A percentile compares a stretch with the other conserved stretches of the same genome.
These are phyloP conservation scores for Draba incana DNA, from an alignment of 345 rosid species.

Conservation along the genomic window DNA sequence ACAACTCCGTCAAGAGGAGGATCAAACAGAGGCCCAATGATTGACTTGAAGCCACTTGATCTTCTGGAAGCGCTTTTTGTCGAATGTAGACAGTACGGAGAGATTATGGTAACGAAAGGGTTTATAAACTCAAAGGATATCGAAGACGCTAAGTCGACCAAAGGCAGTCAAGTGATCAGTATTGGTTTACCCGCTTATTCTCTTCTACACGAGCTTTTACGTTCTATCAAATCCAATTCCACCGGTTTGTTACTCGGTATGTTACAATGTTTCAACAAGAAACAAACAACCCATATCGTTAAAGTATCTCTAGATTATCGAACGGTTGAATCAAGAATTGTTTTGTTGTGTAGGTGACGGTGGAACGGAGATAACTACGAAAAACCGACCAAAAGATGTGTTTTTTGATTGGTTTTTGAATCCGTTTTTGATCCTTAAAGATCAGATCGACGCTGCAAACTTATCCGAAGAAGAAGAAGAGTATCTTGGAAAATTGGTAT, in stretches of 20 bases:
- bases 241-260: conserved; percentile 72
- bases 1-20: conserved; percentile 54
- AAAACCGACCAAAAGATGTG: conserved; percentile 79
- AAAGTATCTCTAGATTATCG: not conserved
- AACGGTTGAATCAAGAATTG: not conserved
- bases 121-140: conserved; percentile 76
- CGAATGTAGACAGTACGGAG: conserved; percentile 63
- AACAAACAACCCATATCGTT: conserved; percentile 4
- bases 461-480: conserved; percentile 73
- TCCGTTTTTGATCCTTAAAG: conserved; percentile 84
- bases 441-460: conserved; percentile 81
- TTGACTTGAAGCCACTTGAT: conserved; percentile 84
- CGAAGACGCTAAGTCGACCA: conserved; percentile 68
- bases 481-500: conserved; percentile 70
- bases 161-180: conserved; percentile 68
- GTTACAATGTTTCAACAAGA: conserved; percentile 32
- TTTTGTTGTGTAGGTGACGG: conserved; percentile 53
- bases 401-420: conserved; percentile 92
- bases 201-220: conserved; percentile 65
- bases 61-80: conserved; percentile 66
- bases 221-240: conserved; percentile 64
- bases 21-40: conserved; percentile 56
- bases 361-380: conserved; percentile 62
- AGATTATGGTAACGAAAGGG: conserved; percentile 69
- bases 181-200: conserved; percentile 91